Conservation (phyloP, 1,139 yeast genomes). For the Taphrina deformans region DNA sequence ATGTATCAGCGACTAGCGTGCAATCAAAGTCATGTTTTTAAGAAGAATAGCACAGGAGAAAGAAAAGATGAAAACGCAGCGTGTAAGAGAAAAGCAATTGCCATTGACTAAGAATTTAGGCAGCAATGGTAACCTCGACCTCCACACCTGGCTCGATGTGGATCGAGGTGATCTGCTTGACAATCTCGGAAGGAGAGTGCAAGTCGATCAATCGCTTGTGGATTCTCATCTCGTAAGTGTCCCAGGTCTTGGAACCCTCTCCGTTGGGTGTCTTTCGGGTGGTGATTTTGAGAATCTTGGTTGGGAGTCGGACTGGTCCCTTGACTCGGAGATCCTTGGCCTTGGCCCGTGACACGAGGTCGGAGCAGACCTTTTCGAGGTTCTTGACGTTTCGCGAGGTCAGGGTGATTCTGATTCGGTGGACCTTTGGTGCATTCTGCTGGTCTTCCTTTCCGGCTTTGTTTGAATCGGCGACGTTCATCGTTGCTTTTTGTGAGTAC, state of each 20-base stretch:
- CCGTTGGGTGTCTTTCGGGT: slow-evolving; percentile 99
- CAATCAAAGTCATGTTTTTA: not conserved
- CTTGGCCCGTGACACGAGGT: slow-evolving; percentile 61
- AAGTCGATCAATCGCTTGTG: slow-evolving; percentile 99
- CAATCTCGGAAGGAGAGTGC: slow-evolving; percentile 92
- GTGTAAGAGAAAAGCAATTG: too few species aligned
- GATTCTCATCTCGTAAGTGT: slow-evolving; percentile 98
- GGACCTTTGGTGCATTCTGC: slow-evolving; percentile 60
- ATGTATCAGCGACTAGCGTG: not conserved
- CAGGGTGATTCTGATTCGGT: slow-evolving; percentile 98
- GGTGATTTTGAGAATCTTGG: slow-evolving; percentile 96
- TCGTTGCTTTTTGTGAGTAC: slow-evolving; percentile 18
- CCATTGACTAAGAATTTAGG: slow-evolving; percentile 13
- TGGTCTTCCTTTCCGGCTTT: slow-evolving; percentile 46
- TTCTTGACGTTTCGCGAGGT: slow-evolving; percentile 99
- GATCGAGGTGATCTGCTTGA: slow-evolving; percentile 94
- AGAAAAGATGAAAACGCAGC: too few species aligned
- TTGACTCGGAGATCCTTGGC: slow-evolving; percentile 54
- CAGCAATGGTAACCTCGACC: slow-evolving; percentile 40
- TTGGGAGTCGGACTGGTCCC: slow-evolving; percentile 99
- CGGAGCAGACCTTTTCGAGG: slow-evolving; percentile 65
- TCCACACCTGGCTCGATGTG: slow-evolving; percentile 61
- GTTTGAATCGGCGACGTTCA: slow-evolving; percentile 33
- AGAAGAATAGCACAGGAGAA: too few species aligned
- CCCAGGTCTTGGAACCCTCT: slow-evolving; percentile 99